These are phyloP conservation scores for Skeletonema costatum DNA, from an alignment of 108 stramenopile species.

Conservation along the genomic window DNA sequence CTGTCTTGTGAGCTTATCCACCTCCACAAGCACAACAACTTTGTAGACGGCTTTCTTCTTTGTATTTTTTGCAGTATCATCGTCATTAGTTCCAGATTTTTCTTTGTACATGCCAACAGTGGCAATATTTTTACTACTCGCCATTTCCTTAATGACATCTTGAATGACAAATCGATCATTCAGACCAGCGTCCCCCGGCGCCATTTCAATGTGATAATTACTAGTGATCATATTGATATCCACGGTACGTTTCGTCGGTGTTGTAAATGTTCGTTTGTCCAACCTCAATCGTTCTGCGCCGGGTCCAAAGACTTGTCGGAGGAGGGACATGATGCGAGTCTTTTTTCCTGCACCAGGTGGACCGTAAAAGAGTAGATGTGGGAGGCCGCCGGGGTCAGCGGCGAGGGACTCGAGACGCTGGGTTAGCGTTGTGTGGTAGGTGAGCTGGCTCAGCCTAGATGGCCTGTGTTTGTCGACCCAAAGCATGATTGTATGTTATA, in stretches of 20 bases:
- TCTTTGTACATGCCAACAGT: slow-evolving; percentile 22
- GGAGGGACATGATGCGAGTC: slow-evolving; percentile 92
- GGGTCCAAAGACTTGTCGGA: slow-evolving; percentile 90
- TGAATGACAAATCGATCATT: slow-evolving; percentile 97
- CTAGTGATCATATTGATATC: slow-evolving; percentile 95
- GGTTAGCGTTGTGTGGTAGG: slow-evolving; percentile 86
- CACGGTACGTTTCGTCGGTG: slow-evolving; percentile 86
- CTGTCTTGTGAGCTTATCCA: slow-evolving; percentile 90
- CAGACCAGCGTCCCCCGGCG: slow-evolving; percentile 94
- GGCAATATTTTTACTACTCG: slow-evolving; percentile 73
- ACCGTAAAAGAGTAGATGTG: slow-evolving; percentile 97
- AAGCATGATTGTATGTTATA: slow-evolving; percentile 63
- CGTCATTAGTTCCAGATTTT: slow-evolving; percentile 12
- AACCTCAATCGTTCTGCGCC: slow-evolving; percentile 84
- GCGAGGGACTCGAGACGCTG: slow-evolving; percentile 70
- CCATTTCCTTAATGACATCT: slow-evolving; percentile 99
- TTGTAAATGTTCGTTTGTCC: slow-evolving; percentile 80
- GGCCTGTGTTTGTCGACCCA: slow-evolving; percentile 99
- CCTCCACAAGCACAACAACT: slow-evolving; percentile 93
- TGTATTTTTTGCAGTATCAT: slow-evolving; percentile 42
- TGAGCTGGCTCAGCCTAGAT: slow-evolving; percentile 75
- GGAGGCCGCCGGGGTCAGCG: slow-evolving; percentile 71
- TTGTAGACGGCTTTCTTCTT: slow-evolving; percentile 76
- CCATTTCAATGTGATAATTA: slow-evolving; percentile 97
- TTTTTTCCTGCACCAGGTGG: slow-evolving; percentile 97